A percentile compares a stretch with the other conserved stretches of the same genome.
Conservation (phyloP, 306 rosid species). For the Glycine soja region DNA sequence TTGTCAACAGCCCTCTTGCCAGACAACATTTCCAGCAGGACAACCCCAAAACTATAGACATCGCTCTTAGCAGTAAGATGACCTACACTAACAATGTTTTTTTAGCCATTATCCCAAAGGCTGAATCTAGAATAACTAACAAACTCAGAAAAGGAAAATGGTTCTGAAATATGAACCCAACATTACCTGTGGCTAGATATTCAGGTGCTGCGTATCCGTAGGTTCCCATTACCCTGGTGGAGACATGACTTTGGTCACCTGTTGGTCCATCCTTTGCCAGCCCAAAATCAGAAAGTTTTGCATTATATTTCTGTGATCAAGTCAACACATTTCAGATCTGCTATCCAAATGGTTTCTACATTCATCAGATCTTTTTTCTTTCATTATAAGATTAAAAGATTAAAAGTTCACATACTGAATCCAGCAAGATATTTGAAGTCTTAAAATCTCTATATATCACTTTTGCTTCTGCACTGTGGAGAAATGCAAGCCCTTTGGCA, state of each 20-base stretch:
- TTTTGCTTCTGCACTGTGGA: conserved; percentile 61
- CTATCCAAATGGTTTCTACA: conserved; percentile 3
- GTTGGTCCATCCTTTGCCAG: conserved; percentile 75
- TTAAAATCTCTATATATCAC: conserved; percentile 72
- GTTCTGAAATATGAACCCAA: conserved; percentile 4
- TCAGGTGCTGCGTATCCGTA: conserved; percentile 78
- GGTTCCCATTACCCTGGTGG: conserved; percentile 68
- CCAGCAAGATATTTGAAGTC: conserved; percentile 72
- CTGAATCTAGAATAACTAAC: background rate
- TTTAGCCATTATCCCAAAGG: conserved; percentile 1
- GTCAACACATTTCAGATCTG: conserved; percentile 36
- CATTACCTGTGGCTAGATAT: conserved; percentile 68
- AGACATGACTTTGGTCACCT: conserved; percentile 65
- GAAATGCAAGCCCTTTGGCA: conserved; percentile 77
- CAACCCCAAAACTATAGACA: conserved; percentile 77
- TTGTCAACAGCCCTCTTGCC: conserved; percentile 69
- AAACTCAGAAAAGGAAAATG: background rate
- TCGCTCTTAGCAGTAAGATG: conserved; percentile 66
- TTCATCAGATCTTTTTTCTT: conserved; percentile 7
- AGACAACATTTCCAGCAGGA: conserved; percentile 66
- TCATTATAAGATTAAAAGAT: background rate
- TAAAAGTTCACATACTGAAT: conserved; percentile 58
- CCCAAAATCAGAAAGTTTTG: conserved; percentile 76
- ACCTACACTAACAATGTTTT: conserved; percentile 46
- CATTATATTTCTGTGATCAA: conserved; percentile 59